Conservation (phyloP, 345 rosid genomes). For the Excoecaria cochinchinensis region DNA sequence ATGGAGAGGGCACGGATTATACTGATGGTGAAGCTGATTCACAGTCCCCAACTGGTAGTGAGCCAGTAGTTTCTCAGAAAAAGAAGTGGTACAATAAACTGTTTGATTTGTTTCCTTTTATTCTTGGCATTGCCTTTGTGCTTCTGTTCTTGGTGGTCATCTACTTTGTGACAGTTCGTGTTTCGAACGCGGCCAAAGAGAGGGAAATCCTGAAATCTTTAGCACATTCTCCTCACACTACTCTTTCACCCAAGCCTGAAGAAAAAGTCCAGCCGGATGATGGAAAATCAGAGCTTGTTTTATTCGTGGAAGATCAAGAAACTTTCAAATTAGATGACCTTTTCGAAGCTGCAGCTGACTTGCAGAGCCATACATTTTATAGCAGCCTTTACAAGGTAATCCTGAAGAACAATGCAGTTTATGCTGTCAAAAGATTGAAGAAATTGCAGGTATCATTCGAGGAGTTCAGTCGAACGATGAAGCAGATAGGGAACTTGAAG, state of each 20-base stretch:
- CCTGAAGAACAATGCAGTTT: conserved; percentile 38
- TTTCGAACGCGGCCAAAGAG: conserved; percentile 23
- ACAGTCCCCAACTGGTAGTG: neutral
- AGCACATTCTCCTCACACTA: conserved; percentile 28
- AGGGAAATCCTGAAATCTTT: conserved; percentile 31
- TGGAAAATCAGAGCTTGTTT: conserved; percentile 38
- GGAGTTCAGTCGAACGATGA: conserved; percentile 44
- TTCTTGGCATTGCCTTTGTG: conserved; percentile 19
- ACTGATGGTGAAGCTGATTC: neutral
- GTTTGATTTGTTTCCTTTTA: conserved; percentile 7
- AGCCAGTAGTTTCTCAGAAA: neutral
- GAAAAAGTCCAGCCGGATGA: conserved; percentile 31
- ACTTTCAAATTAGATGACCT: conserved; percentile 55
- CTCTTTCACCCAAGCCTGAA: conserved; percentile 1
- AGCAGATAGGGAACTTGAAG: conserved; percentile 47
- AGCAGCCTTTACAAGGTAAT: conserved; percentile 58
- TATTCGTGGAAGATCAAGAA: conserved; percentile 47
- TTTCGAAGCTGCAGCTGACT: conserved; percentile 57
- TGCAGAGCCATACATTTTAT: conserved; percentile 38
- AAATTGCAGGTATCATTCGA: conserved; percentile 42
- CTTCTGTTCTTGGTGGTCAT: conserved; percentile 19
- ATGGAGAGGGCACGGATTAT: neutral
- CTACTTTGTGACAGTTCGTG: conserved; percentile 23
- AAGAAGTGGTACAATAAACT: neutral
- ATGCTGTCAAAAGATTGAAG: conserved; percentile 60